phyloP scores from a whole-genome alignment of 352 stramenopile genomes.

The Thalassiosira mediterranea region DNA sequence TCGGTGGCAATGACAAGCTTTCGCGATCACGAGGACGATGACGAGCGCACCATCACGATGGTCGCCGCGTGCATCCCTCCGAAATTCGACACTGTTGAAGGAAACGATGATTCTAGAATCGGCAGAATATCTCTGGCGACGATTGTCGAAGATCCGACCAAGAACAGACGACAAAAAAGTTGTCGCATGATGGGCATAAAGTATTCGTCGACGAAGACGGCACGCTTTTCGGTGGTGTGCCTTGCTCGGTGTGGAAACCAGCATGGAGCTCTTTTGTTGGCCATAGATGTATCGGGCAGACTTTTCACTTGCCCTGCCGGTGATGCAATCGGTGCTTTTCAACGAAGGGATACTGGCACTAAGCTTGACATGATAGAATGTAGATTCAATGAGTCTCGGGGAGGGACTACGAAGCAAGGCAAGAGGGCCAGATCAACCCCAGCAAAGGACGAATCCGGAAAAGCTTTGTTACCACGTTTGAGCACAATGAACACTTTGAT shows the following conservation, averaged over 20 bases:
- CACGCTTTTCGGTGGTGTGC: constrained; percentile 21
- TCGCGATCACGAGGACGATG: neutral
- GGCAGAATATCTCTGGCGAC: constrained; percentile 38
- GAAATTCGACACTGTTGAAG: neutral
- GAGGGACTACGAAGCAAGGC: neutral
- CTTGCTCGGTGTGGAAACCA: constrained; percentile 13
- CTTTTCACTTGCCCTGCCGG: constrained; percentile 20
- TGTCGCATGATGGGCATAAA: constrained; percentile 15
- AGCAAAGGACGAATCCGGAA: neutral
- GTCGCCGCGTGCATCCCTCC: constrained; percentile 30
- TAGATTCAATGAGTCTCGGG: constrained; percentile 10
- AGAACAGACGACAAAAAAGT: neutral
- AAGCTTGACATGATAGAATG: constrained; percentile 35
- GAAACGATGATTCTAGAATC: constrained; percentile 5
- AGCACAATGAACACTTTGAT: constrained; percentile 34
- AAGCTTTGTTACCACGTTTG: constrained; percentile 18
- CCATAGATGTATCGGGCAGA: constrained; percentile 24
- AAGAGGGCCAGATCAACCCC: constrained; percentile 14
- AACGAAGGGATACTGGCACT: constrained; percentile 1
- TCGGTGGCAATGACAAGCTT: constrained; percentile 17
- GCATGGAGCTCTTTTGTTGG: constrained; percentile 20
- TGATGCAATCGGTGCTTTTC: no score
- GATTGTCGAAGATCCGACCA: constrained; percentile 11
- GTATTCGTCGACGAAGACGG: constrained; percentile 15
- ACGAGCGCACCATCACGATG: constrained; percentile 22